Conservation (phyloP, 495 filamentous ascomycete species). For the Bacidia gigantensis region DNA sequence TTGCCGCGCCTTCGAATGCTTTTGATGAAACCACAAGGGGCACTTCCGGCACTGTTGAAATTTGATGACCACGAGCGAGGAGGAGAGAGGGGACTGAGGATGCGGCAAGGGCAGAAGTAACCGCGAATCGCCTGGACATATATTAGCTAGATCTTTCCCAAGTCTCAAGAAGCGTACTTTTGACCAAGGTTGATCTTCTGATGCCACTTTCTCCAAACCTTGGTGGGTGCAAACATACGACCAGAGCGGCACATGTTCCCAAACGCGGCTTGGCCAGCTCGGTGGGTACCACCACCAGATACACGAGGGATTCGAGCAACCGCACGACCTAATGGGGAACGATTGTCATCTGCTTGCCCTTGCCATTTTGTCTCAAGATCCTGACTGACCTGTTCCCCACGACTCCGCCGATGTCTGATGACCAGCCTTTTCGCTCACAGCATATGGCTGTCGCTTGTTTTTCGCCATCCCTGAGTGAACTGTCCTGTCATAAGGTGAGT, state of each 20-base stretch:
- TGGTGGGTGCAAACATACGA: slow-evolving; percentile 99
- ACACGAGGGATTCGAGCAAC: slow-evolving; percentile 99
- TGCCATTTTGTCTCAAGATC: slow-evolving; percentile 2
- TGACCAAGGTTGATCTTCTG: slow-evolving; percentile 98
- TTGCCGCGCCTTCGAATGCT: slow-evolving; percentile 59
- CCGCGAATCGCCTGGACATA: slow-evolving; percentile 72
- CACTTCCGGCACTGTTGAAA: slow-evolving; percentile 84
- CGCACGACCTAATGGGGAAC: slow-evolving; percentile 60
- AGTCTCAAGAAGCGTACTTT: slow-evolving; percentile 45
- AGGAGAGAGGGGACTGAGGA: slow-evolving; percentile 89
- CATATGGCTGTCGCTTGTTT: slow-evolving; percentile 99
- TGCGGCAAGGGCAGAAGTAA: slow-evolving; percentile 89
- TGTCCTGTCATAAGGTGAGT: slow-evolving; percentile 38
- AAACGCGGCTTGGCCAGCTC: slow-evolving; percentile 98
- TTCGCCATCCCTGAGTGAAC: slow-evolving; percentile 99
- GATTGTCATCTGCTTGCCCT: slow-evolving; percentile 18
- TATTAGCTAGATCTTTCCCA: slow-evolving; percentile 1
- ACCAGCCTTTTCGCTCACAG: slow-evolving; percentile 99
- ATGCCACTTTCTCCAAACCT: slow-evolving; percentile 99
- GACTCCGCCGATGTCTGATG: slow-evolving; percentile 99
- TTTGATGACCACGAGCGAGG: slow-evolving; percentile 90
- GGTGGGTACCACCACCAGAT: slow-evolving; percentile 99
- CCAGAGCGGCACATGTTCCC: slow-evolving; percentile 99
- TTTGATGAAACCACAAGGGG: slow-evolving; percentile 88
- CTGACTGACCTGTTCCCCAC: slow-evolving; percentile 92